Evolutionary conservation across 1,284 basidiomycete genomes (phyloP).

Genomic region (Fistulinella staudtii): DNA sequence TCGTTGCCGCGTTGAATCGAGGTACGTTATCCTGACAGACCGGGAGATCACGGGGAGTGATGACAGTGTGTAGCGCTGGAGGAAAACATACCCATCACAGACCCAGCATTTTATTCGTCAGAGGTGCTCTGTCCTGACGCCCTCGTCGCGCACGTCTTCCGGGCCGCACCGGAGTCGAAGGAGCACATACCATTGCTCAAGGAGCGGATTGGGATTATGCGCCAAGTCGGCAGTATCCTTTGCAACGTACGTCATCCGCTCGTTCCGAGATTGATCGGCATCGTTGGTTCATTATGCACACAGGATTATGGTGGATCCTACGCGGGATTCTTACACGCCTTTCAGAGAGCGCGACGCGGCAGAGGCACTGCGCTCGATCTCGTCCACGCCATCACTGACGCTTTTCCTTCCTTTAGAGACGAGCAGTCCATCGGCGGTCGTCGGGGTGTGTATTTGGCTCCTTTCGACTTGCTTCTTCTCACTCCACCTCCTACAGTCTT

Average conservation of each 20-base stretch:
- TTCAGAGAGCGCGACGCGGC: slow-evolving; percentile 47
- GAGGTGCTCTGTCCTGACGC: slow-evolving; percentile 59
- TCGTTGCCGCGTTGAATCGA: slow-evolving; percentile 72
- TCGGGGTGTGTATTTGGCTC: slow-evolving; percentile 43
- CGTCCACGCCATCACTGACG: slow-evolving; percentile 63
- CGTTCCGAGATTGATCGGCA: slow-evolving; percentile 6
- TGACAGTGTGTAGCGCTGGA: slow-evolving; percentile 43
- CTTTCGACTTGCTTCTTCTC: not conserved
- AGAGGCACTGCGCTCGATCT: slow-evolving; percentile 66
- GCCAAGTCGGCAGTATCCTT: slow-evolving; percentile 66
- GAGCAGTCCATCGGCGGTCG: slow-evolving; percentile 54
- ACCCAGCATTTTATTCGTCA: slow-evolving; percentile 72
- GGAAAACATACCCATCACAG: slow-evolving; percentile 67
- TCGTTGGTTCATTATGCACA: slow-evolving; percentile 3
- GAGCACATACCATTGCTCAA: slow-evolving; percentile 65
- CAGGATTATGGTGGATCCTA: slow-evolving; percentile 72
- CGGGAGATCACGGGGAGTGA: not conserved
- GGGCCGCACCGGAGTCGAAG: slow-evolving; percentile 48
- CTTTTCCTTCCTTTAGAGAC: slow-evolving; percentile 75
- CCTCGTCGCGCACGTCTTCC: slow-evolving; percentile 64
- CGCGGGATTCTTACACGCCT: slow-evolving; percentile 58
- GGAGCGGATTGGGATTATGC: slow-evolving; percentile 68
- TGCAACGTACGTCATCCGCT: slow-evolving; percentile 47
- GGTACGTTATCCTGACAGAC: slow-evolving; percentile 41
- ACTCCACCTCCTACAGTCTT: slow-evolving; percentile 43